phyloP scores from a whole-genome alignment of 2,329 filamentous ascomycete genomes.

The Alternaria sp. region DNA sequence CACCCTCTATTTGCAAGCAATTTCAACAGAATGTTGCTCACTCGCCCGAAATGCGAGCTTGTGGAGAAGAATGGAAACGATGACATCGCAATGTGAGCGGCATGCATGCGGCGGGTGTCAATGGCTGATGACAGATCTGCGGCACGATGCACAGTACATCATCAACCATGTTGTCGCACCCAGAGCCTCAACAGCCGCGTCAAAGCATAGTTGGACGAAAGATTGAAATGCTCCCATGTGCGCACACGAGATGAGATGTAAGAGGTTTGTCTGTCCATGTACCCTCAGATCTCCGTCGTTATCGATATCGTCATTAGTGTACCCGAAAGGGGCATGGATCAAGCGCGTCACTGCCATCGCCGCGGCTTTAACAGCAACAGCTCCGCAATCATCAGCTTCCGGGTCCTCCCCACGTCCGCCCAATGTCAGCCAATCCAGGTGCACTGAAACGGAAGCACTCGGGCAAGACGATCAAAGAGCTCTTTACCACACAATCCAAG shows the following conservation, averaged over 20 bases:
- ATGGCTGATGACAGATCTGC: slow-evolving; percentile 8
- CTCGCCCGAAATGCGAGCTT: not conserved
- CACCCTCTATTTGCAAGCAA: not conserved
- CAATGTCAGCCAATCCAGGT: slow-evolving; percentile 43
- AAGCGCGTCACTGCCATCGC: slow-evolving; percentile 38
- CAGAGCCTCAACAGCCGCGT: not conserved
- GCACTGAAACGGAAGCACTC: slow-evolving; percentile 48
- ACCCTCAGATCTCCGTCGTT: not conserved
- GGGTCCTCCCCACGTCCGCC: slow-evolving; percentile 15
- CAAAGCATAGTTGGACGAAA: not conserved
- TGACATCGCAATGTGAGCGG: not conserved
- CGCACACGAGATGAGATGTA: not conserved
- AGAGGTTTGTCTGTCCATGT: not conserved
- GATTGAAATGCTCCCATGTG: not conserved
- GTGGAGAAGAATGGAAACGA: not conserved
- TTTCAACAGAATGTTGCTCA: not conserved
- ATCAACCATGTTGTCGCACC: not conserved
- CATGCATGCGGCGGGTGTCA: not conserved
- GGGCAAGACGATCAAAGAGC: slow-evolving; percentile 43
- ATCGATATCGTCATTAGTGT: slow-evolving; percentile 21
- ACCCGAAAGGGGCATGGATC: slow-evolving; percentile 18
- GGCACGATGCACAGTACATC: slow-evolving; percentile 2
- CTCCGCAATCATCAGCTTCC: slow-evolving; percentile 14
- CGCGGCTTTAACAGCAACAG: slow-evolving; percentile 23
- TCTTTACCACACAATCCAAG: slow-evolving; percentile 46